A percentile compares a stretch with the other conserved stretches of the same genome.
Evolutionary conservation across 2,329 filamentous ascomycete genomes (phyloP).

Genomic region (Sarocladiaceae sp.): DNA sequence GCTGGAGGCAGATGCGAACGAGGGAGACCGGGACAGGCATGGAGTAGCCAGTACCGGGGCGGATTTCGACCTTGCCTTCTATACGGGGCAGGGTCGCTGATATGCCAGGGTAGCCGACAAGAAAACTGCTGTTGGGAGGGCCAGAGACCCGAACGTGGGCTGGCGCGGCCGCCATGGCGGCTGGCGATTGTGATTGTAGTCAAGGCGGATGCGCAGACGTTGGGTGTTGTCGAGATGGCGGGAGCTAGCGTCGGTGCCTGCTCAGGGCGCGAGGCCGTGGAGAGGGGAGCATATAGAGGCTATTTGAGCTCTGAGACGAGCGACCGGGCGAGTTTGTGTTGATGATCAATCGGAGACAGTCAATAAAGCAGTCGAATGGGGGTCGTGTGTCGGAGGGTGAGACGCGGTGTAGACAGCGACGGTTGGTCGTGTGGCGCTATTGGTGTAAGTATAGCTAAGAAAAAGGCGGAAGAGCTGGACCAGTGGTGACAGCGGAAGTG

Average conservation of each 20-base stretch:
- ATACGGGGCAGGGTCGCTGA: constrained; percentile 96
- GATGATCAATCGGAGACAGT: neutral
- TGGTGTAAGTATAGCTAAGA: no score
- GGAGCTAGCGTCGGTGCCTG: constrained; percentile 1
- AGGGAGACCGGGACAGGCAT: constrained; percentile 87
- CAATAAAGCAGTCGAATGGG: no score
- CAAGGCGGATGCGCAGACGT: no score
- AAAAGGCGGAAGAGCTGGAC: no score
- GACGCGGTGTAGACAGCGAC: no score
- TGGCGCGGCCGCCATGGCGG: constrained; percentile 27
- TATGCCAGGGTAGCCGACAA: constrained; percentile 96
- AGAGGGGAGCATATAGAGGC: constrained; percentile 1
- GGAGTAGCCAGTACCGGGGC: constrained; percentile 76
- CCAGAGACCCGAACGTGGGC: constrained; percentile 83
- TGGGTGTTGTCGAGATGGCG: neutral
- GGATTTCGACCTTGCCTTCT: constrained; percentile 95
- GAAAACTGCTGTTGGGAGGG: constrained; percentile 92
- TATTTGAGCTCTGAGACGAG: constrained; percentile 2
- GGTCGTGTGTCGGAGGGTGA: no score
- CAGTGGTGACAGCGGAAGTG: no score
- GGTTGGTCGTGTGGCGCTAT: no score
- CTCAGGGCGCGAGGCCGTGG: neutral
- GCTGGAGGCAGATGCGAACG: constrained; percentile 88
- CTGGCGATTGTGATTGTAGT: neutral
- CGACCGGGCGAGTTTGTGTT: neutral